These are phyloP conservation scores for Saccharomycopsis hybrid DNA, from an alignment of 1,139 yeast species.

Conservation along the genomic window DNA sequence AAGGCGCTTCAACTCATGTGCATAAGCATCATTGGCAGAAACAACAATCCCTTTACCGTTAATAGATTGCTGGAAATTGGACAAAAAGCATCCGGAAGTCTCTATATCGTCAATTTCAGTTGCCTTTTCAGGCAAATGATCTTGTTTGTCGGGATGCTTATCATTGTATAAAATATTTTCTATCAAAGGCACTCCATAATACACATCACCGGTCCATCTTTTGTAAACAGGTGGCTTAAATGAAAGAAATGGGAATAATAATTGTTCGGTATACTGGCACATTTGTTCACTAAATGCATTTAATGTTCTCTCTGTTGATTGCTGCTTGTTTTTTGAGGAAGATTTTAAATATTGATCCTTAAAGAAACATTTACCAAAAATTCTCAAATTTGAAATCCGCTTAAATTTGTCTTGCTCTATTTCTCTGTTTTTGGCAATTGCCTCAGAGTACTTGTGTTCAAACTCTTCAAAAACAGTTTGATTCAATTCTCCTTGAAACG, in stretches of 20 bases:
- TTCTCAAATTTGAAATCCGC: conserved; percentile 24
- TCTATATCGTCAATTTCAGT: no score
- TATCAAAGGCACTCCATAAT: conserved; percentile 20
- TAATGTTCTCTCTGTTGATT: background rate
- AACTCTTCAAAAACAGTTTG: conserved; percentile 4
- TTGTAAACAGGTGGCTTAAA: conserved; percentile 31
- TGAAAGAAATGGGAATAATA: conserved; percentile 35
- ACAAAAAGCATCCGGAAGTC: conserved; percentile 26
- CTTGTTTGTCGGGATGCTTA: conserved; percentile 22
- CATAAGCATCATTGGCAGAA: conserved; percentile 36
- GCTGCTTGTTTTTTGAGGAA: conserved; percentile 1
- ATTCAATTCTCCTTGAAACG: conserved; percentile 6
- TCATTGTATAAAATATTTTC: conserved; percentile 28
- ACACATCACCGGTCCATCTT: conserved; percentile 31
- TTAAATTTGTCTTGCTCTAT: conserved; percentile 12
- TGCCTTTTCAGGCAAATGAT: no score
- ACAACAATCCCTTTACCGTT: conserved; percentile 44
- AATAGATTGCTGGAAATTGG: conserved; percentile 31
- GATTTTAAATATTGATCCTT: conserved; percentile 17
- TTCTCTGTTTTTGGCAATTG: conserved; percentile 1
- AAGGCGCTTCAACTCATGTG: conserved; percentile 32
- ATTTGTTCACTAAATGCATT: background rate
- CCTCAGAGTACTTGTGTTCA: conserved; percentile 1
- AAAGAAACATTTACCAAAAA: conserved; percentile 27
- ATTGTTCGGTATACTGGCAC: conserved; percentile 28